phyloP scores from a whole-genome alignment of 148 eudicot genomes.

The Simmondsia chinensis region DNA sequence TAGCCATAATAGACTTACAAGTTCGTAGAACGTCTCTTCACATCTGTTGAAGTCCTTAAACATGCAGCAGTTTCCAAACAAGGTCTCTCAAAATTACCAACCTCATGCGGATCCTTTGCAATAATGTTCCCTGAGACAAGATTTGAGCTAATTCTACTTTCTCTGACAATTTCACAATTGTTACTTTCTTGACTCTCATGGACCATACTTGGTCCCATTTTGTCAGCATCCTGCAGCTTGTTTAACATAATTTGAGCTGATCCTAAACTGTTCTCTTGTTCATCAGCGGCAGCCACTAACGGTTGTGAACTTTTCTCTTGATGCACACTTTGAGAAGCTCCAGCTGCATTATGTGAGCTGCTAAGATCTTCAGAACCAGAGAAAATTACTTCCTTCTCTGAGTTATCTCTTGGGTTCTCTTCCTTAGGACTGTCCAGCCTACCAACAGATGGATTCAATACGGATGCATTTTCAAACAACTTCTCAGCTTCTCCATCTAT shows the following conservation, averaged over 20 bases:
- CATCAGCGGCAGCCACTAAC: constrained; percentile 4
- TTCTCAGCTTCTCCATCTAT: constrained; percentile 10
- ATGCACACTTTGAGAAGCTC: constrained; percentile 9
- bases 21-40: constrained; percentile 18
- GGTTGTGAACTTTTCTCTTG: constrained; percentile 18
- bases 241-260: neutral
- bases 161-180: constrained; percentile 4
- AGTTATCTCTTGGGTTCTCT: constrained; percentile 6
- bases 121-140: neutral
- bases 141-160: constrained; percentile 14
- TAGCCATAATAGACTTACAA: constrained; percentile 46
- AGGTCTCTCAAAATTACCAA: neutral
- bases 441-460: constrained; percentile 9
- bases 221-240: neutral
- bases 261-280: constrained; percentile 9
- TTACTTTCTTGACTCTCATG: constrained; percentile 1
- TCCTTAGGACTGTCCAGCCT: constrained; percentile 9
- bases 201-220: neutral
- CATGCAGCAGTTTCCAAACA: constrained; percentile 4
- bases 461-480: constrained; percentile 7
- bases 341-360: constrained; percentile 7
- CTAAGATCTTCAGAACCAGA: constrained; percentile 10
- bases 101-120: constrained; percentile 1
- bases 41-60: constrained; percentile 9
- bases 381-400: constrained; percentile 11